Conservation (phyloP, 768 basidiomycete genomes). For the Kwoniella heveanensis region DNA sequence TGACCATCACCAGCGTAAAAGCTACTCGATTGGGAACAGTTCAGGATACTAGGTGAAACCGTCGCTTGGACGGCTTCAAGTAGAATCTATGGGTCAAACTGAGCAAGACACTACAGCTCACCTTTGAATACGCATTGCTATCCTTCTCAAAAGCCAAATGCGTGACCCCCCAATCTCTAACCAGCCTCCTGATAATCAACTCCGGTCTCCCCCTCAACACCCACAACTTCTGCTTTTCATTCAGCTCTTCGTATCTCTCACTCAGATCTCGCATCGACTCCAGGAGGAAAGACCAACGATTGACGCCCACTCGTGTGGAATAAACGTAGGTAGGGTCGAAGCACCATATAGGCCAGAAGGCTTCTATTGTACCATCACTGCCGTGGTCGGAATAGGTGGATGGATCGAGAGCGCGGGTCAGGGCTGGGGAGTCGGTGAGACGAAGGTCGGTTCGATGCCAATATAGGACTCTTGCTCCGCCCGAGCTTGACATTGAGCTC, state of each 20-base stretch:
- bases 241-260: conserved; percentile 42
- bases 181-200: conserved; percentile 49
- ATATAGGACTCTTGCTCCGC: conserved; percentile 46
- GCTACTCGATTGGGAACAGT: no score
- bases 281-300: conserved; percentile 52
- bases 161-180: conserved; percentile 56
- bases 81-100: background rate
- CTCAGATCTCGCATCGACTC: conserved; percentile 52
- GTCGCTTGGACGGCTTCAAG: background rate
- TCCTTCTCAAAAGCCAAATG: conserved; percentile 56
- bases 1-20: no score
- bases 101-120: background rate
- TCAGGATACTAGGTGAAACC: no score
- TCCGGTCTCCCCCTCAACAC: conserved; percentile 54
- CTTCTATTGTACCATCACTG: conserved; percentile 18
- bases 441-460: conserved; percentile 58
- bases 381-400: background rate
- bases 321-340: conserved; percentile 55
- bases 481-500: background rate
- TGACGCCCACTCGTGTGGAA: conserved; percentile 52
- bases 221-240: conserved; percentile 50
- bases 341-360: conserved; percentile 52
- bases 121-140: conserved; percentile 51
- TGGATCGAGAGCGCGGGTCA: conserved; percentile 38
- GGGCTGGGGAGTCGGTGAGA: conserved; percentile 53